Base-by-base conservation (phyloP, 495 filamentous ascomycete species). In the Friedmanniomyces endolithicus region DNA sequence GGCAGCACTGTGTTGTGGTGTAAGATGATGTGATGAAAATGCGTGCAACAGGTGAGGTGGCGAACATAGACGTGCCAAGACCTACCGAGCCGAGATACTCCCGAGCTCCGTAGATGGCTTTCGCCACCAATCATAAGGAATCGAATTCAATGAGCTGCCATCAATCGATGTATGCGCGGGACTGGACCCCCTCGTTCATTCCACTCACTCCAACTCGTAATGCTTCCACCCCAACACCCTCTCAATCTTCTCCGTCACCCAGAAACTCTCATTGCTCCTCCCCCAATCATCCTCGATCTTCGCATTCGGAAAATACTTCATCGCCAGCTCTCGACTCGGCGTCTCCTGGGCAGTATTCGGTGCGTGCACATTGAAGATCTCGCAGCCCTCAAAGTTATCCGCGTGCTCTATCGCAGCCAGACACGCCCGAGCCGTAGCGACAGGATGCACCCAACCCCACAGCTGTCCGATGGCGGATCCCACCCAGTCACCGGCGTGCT, bases 371-470 rank as follows among this genome's bases (percentile, higher is more conserved):
- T 52, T 52, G 9, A 40, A 52, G 11, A 40, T 19, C 34, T 52
- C 49, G 33, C n/a, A 22, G 3, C 49, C 49, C 31, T 39, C 31
- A 12, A 39, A 52, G 33, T 52, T 24, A 2, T 41, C 49, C 19
- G 33, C 8, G 6, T 40, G 39, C 49, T 52, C 49, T n/a, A 52
- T 22, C 9, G 14, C 35, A 8, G 25, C 17, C 20, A 52, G 20
- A 25, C 49, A 52, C 19, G 48, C 48, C 4, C 53, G 24, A 6
- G 53, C 53, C 3, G 53, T 56, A 7, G 53, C 53, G 6, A 11
- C 14, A n/a, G 53, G 53, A 31, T 50, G 48, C 16, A 56, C 53
- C 53, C 53, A 56, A 11, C 53, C 53, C 45, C 44, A 56, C 16
- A 56, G 47, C 46, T 52, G 53, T 31, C n/a, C 49, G 3, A 56